A percentile compares a stretch with the other conserved stretches of the same genome.
phyloP scores from a whole-genome alignment of 148 eudicot genomes.

The Mesembryanthemum crystallinum region DNA sequence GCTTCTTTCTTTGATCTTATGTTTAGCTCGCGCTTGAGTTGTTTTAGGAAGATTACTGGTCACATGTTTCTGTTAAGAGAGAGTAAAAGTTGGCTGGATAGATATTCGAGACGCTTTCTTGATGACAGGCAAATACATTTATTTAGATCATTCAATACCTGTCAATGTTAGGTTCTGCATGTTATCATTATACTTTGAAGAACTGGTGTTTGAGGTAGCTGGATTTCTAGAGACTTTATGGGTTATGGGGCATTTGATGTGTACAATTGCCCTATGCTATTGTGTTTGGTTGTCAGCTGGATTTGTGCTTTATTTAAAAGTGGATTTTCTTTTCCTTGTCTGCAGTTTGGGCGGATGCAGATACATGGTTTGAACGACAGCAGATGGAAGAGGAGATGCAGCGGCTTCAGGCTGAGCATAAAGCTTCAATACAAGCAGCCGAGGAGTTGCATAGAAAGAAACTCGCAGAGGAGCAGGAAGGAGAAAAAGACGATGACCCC shows the following conservation, averaged over 20 bases:
- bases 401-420: slow-evolving; percentile 72
- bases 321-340: background rate
- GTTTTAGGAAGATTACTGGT: background rate
- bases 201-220: background rate
- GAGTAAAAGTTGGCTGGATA: too few species aligned
- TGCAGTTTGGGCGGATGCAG: slow-evolving; percentile 98
- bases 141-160: background rate
- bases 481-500: slow-evolving; percentile 61
- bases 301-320: background rate
- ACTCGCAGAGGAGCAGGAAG: slow-evolving; percentile 78
- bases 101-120: background rate
- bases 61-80: too few species aligned
- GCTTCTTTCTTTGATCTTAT: background rate
- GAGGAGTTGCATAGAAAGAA: slow-evolving; percentile 84
- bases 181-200: background rate
- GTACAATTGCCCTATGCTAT: background rate
- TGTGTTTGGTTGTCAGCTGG: background rate
- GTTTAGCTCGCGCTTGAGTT: too few species aligned
- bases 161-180: background rate
- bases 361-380: slow-evolving; percentile 96
- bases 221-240: background rate
- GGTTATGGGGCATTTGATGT: background rate
- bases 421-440: slow-evolving; percentile 67
- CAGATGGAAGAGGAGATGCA: slow-evolving; percentile 94
- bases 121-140: background rate